Evolutionary conservation across 2,329 filamentous ascomycete genomes (phyloP), one percentile per base, ranked within the genome.

Genomic region (Decorospora gaudefroyi): DNA sequence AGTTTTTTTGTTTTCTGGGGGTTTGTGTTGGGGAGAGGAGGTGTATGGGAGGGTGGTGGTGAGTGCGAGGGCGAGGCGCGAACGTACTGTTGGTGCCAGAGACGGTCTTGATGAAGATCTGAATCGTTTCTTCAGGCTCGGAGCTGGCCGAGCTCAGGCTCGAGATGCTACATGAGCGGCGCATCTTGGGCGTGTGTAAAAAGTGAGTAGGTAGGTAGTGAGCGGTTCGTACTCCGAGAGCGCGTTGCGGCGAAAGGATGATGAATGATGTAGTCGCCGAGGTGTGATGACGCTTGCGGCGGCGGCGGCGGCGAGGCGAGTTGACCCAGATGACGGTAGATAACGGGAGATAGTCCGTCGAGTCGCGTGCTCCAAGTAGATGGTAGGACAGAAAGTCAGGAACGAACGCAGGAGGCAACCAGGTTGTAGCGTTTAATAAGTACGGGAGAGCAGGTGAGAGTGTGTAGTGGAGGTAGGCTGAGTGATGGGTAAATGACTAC

Each of bases 71-170:
- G n/a, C n/a, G n/a, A n/a, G n/a, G 39, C 36, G 27, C 25, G 26
- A 26, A 71, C 79, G 67, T 72, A 83, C 81, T 83, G 66, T 51
- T 59, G 25, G 77, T 74, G 55, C 80, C 80, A 23, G 77, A 73
- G 35, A 81, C 70, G 61, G 77, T 78, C 71, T 81, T 82, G 67
- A 83, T 76, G 69, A 83, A 83, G 68, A 84, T 80, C 64, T 81
- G 78, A 72, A 82, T 81, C 26, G 74, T 80, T 37, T 78, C 74
- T 40, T 76, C 73, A 34, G 69, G 61, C 45, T 79, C 75, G 32
- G 68, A 69, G 48, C 65, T 65, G 34, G 64, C 55, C 22, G 72
- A 72, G 60, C 67, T 69, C 59, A 72, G 59, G 63, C 70, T 74
- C 44, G 69, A 69, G 61, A 74, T 67, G 58, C 70, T 66, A 70